Percentiles rank a stretch among this genome's conserved stretches.
Conservation (phyloP, 1,284 basidiomycete genomes). For the Cutaneotrichosporon sp. region DNA sequence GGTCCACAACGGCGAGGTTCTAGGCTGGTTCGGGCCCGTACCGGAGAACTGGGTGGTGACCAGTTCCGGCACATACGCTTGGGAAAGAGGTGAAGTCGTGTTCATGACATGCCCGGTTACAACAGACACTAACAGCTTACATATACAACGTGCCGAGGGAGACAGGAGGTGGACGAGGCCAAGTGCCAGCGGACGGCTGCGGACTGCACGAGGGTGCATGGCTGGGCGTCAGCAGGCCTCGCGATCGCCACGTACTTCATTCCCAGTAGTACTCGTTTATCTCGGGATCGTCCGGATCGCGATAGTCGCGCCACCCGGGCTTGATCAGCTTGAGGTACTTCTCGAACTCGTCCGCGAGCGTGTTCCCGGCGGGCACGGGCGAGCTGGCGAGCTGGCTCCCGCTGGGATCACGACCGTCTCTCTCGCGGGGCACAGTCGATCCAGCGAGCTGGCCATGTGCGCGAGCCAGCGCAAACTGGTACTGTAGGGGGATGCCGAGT, state of each 20-base stretch:
- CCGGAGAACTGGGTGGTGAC: no score
- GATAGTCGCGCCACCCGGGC: not conserved
- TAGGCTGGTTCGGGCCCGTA: no score
- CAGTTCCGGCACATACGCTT: no score
- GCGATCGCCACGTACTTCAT: not conserved
- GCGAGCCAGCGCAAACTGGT: not conserved
- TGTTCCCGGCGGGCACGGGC: not conserved
- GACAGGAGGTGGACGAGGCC: not conserved
- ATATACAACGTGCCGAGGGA: no score
- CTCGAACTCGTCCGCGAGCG: not conserved
- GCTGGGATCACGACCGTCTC: no score
- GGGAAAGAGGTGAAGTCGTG: no score
- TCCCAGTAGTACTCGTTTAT: not conserved
- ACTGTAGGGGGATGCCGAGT: not conserved
- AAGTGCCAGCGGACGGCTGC: not conserved
- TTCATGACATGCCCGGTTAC: no score
- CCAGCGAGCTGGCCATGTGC: not conserved
- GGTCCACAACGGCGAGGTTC: no score
- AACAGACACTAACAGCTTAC: no score
- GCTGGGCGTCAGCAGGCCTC: not conserved
- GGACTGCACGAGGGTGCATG: not conserved
- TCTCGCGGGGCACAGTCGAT: no score
- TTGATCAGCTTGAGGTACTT: not conserved
- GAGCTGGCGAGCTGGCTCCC: not conserved
- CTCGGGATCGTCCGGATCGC: not conserved